Percentiles rank a stretch among this genome's conserved stretches.
Evolutionary conservation across 225 moss, liverwort and hornwort genomes (phyloP).

Genomic region (Marchantia polymorpha): DNA sequence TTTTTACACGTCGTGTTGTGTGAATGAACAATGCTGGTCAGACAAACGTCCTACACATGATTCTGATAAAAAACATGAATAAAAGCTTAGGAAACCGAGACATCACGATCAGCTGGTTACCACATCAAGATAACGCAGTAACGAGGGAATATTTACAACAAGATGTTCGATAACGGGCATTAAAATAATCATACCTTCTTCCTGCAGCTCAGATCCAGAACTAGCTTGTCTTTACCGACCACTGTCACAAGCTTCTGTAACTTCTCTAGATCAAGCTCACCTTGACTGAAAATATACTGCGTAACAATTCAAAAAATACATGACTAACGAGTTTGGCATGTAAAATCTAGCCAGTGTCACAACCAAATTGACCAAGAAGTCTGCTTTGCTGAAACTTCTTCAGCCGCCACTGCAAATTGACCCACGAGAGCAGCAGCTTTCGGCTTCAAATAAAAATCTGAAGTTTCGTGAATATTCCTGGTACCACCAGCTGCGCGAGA

Average conservation of each 20-base stretch:
- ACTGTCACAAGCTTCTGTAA: conserved; percentile 59
- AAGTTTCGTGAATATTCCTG: too few species aligned
- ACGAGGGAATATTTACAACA: not conserved
- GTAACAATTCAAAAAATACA: conserved; percentile 14
- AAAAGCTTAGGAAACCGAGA: too few species aligned
- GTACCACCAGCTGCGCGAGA: too few species aligned
- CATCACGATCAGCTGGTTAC: not conserved
- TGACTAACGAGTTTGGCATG: not conserved
- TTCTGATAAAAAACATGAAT: not conserved
- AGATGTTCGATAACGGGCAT: not conserved
- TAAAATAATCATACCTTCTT: conserved; percentile 47
- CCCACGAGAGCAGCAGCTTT: too few species aligned
- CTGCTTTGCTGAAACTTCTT: not conserved
- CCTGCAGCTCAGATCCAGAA: conserved; percentile 94
- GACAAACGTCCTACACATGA: not conserved
- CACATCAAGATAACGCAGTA: not conserved
- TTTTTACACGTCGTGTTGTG: not conserved
- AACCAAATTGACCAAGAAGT: not conserved
- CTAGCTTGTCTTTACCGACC: conserved; percentile 68
- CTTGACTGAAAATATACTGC: conserved; percentile 90
- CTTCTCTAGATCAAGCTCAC: conserved; percentile 76
- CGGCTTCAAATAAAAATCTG: too few species aligned
- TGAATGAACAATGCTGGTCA: not conserved
- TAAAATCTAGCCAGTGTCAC: not conserved
- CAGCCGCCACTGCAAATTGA: not conserved